These are phyloP conservation scores for Flaveria brownii DNA, from an alignment of 129 eudicot species.

Conservation along the genomic window DNA sequence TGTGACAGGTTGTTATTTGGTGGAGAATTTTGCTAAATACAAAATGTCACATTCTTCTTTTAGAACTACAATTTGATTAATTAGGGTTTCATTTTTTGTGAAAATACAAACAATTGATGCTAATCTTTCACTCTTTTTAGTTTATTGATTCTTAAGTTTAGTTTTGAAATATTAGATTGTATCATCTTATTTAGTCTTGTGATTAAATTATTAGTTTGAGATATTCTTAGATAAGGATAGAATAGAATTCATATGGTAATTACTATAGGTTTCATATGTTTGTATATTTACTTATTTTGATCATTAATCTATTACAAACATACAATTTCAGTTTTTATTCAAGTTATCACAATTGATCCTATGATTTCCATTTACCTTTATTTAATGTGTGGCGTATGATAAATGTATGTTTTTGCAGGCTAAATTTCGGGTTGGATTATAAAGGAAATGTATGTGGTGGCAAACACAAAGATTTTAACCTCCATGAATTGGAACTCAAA, in stretches of 20 bases:
- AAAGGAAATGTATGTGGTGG: slow-evolving; percentile 96
- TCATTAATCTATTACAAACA: neutral
- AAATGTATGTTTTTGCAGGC: slow-evolving; percentile 48
- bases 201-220: neutral
- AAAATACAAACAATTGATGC: slow-evolving; percentile 2
- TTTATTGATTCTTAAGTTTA: neutral
- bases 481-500: slow-evolving; percentile 70
- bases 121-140: neutral
- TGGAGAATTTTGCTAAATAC: neutral
- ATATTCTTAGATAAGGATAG: neutral
- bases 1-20: slow-evolving; percentile 11
- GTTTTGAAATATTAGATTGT: neutral
- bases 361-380: too few species aligned
- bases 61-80: neutral
- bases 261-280: neutral
- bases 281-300: neutral
- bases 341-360: too few species aligned
- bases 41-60: slow-evolving; percentile 13
- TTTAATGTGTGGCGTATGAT: neutral
- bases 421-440: slow-evolving; percentile 85
- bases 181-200: neutral
- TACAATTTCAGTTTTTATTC: neutral
- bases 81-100: neutral
- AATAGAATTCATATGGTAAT: neutral
- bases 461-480: slow-evolving; percentile 66